A percentile compares a stretch with the other conserved stretches of the same genome.
Evolutionary conservation across 495 filamentous ascomycete genomes (phyloP).

Genomic region (Neurospora hispaniola): DNA sequence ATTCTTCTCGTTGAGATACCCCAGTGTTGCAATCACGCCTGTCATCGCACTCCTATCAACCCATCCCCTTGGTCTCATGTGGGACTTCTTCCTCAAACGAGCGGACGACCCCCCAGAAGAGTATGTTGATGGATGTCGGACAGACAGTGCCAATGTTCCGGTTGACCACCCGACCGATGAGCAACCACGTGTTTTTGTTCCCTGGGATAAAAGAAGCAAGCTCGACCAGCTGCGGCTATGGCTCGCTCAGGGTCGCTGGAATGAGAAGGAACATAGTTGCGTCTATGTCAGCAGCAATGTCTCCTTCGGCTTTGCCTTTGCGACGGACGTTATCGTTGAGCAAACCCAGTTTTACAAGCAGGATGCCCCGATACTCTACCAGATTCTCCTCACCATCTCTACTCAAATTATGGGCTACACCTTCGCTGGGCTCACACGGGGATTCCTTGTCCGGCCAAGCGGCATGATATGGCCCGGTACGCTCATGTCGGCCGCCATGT

Average conservation of each 20-base stretch:
- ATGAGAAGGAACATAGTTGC: slow-evolving; percentile 78
- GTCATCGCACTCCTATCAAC: slow-evolving; percentile 74
- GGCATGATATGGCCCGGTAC: slow-evolving; percentile 92
- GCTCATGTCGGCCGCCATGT: slow-evolving; percentile 77
- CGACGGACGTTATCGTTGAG: slow-evolving; percentile 76
- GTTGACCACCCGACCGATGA: slow-evolving; percentile 5
- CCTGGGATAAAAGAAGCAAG: slow-evolving; percentile 17
- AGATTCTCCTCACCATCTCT: slow-evolving; percentile 69
- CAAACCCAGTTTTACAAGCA: slow-evolving; percentile 83
- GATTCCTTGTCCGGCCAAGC: slow-evolving; percentile 70
- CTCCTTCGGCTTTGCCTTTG: slow-evolving; percentile 83
- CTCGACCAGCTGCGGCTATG: slow-evolving; percentile 48
- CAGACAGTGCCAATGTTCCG: slow-evolving; percentile 9
- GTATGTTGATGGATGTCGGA: slow-evolving; percentile 43
- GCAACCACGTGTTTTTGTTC: slow-evolving; percentile 5
- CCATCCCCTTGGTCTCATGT: slow-evolving; percentile 67
- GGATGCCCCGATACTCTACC: slow-evolving; percentile 60
- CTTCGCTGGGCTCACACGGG: slow-evolving; percentile 68
- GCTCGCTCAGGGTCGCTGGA: slow-evolving; percentile 74
- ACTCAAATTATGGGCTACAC: slow-evolving; percentile 80
- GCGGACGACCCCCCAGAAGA: slow-evolving; percentile 49
- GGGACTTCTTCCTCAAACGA: slow-evolving; percentile 61
- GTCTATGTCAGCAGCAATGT: slow-evolving; percentile 86
- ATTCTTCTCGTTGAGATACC: slow-evolving; percentile 76
- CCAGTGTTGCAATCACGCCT: slow-evolving; percentile 75